Evolutionary conservation across 1,284 basidiomycete genomes (phyloP).

Genomic region (Cryptococcus hybrid): DNA sequence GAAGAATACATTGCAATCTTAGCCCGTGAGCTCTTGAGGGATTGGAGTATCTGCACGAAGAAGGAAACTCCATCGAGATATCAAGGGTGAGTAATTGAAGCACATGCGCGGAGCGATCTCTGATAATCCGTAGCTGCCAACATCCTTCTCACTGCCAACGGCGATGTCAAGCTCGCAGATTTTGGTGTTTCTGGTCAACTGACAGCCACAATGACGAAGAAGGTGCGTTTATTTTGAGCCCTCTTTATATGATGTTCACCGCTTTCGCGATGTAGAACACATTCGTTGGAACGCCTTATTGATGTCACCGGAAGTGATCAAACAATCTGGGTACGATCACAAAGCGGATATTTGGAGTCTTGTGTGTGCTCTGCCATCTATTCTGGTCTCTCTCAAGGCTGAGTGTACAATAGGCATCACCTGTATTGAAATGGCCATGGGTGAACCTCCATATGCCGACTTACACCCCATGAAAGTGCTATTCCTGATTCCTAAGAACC

Average conservation of each 20-base stretch:
- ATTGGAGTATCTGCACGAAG: constrained; percentile 87
- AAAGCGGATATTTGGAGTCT: constrained; percentile 98
- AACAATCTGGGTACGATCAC: constrained; percentile 98
- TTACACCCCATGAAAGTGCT: constrained; percentile 99
- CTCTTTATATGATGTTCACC: background rate
- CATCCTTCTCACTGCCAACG: constrained; percentile 85
- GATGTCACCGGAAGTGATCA: constrained; percentile 99
- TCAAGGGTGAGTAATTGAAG: constrained; percentile 70
- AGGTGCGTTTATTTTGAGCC: constrained; percentile 47
- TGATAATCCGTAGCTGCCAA: constrained; percentile 24
- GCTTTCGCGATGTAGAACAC: constrained; percentile 61
- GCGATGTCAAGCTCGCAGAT: constrained; percentile 96
- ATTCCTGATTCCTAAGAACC: constrained; percentile 97
- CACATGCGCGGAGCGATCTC: background rate
- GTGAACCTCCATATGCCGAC: constrained; percentile 96
- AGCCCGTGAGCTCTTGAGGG: constrained; percentile 87
- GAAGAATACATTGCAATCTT: constrained; percentile 99
- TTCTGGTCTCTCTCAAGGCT: constrained; percentile 9
- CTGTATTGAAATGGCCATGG: constrained; percentile 94
- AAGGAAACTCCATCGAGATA: constrained; percentile 97
- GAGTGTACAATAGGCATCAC: constrained; percentile 62
- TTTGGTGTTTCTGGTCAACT: constrained; percentile 99
- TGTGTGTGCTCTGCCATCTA: constrained; percentile 36
- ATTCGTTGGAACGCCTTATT: constrained; percentile 94
- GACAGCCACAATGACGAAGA: constrained; percentile 95